Evolutionary conservation across 495 filamentous ascomycete genomes (phyloP), one percentile per base, ranked within the genome.

Genomic region (Penicillium diatomitis): DNA sequence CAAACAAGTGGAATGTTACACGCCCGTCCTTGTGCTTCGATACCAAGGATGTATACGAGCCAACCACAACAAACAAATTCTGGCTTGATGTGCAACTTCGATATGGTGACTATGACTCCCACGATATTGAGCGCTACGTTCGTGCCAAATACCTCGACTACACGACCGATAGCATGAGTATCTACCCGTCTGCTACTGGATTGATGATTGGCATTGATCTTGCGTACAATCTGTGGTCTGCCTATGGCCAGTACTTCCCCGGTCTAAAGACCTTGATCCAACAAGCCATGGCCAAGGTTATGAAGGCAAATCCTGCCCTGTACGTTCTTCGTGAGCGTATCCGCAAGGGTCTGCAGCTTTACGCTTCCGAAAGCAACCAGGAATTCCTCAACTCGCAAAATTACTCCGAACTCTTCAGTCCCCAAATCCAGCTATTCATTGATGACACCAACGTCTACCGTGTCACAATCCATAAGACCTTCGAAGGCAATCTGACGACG

Each of bases 331-430:
- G 94, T 46, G 94, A 99, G 66, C 94, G 94, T 79, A 99, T 99
- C 53, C 80, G 94, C 44, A 99, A 99, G 74, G 94, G 94, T 77
- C 80, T 99, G 42, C 94, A 99, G 69, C 79, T 99, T 9, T 99
- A 97, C 57, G 94, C 94, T 38, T 96, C 90, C 1, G 94, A 99
- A 71, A 96, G 88, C 73, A 99, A 95, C 76, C 94, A 97, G 63
- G 94, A 99, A 71, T 99, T 99, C 73, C 69, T 99, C 38, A 99
- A 99, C 68, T 96, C 90, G 2, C 94, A 99, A 71, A 99, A 99
- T 65, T 99, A 99, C 71, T 97, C 94, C 0, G 94, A 99, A 64
- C 77, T 99, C 34, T 99, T 99, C 78, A 97, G 91, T 69, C 96
- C 96, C 57, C 91, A 97, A 67, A 95, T 94, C 43, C 91, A 99